These are phyloP conservation scores for Kappamyces sp. DNA, from an alignment of 192 early-diverging fungal genomes.

Conservation along the genomic window DNA sequence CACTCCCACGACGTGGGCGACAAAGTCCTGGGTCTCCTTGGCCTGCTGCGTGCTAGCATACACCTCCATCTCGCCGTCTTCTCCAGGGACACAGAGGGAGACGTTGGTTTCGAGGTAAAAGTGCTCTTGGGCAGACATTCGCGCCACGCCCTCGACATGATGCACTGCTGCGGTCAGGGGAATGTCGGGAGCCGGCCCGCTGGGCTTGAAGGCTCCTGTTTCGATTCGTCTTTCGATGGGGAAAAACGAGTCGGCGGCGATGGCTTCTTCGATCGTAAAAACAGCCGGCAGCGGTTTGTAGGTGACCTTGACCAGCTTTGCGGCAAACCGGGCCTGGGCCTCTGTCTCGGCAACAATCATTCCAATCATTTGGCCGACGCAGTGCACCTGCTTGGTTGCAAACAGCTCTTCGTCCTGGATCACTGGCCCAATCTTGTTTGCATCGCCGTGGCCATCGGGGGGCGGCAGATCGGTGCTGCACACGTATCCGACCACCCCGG, in stretches of 20 bases:
- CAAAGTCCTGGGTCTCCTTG: conserved; percentile 55
- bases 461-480: conserved; percentile 62
- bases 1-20: conserved; percentile 68
- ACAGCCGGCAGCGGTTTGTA: conserved; percentile 67
- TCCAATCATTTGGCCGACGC: conserved; percentile 70
- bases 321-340: conserved; percentile 61
- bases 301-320: conserved; percentile 59
- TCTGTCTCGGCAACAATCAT: conserved; percentile 69
- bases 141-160: conserved; percentile 23
- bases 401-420: conserved; percentile 77
- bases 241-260: conserved; percentile 59
- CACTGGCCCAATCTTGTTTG: conserved; percentile 44
- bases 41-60: conserved; percentile 74
- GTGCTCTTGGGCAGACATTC: conserved; percentile 65
- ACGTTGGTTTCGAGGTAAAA: conserved; percentile 83
- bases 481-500: conserved; percentile 65
- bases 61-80: conserved; percentile 77
- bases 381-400: conserved; percentile 59
- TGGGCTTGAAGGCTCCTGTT: conserved; percentile 56
- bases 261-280: conserved; percentile 75
- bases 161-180: conserved; percentile 25
- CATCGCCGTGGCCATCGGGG: conserved; percentile 24
- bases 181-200: conserved; percentile 18
- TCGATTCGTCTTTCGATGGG: conserved; percentile 41
- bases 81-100: conserved; percentile 61